Percentiles rank a stretch among this genome's conserved stretches.
phyloP scores from a whole-genome alignment of 1,284 basidiomycete species.

The Boletellus sp. region DNA sequence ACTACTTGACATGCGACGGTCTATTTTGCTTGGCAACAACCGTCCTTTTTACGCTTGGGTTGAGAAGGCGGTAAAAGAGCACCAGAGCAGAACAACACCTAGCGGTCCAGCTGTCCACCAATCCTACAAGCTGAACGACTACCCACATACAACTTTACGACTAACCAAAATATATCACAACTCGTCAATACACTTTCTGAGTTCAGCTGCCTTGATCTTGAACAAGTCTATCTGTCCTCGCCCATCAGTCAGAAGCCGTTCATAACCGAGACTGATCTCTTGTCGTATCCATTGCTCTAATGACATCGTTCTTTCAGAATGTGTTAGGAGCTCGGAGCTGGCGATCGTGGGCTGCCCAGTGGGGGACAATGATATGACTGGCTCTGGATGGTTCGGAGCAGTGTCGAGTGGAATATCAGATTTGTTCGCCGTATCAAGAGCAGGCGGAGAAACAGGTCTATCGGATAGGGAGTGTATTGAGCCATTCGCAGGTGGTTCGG shows the following conservation, averaged over 20 bases:
- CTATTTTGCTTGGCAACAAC: too few species aligned
- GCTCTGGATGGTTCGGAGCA: slow-evolving; percentile 2
- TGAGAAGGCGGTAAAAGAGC: too few species aligned
- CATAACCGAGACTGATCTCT: slow-evolving; percentile 63
- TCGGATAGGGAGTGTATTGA: slow-evolving; percentile 5
- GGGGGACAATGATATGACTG: slow-evolving; percentile 12
- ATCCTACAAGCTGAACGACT: too few species aligned
- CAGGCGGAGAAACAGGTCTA: not conserved
- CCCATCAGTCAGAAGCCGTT: slow-evolving; percentile 59
- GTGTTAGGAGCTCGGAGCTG: slow-evolving; percentile 41
- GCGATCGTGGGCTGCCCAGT: slow-evolving; percentile 12
- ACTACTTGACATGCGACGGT: too few species aligned
- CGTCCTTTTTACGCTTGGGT: too few species aligned
- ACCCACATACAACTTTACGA: too few species aligned
- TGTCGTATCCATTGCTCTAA: slow-evolving; percentile 75
- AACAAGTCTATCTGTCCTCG: slow-evolving; percentile 58
- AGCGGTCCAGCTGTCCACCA: too few species aligned
- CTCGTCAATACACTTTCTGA: slow-evolving; percentile 45
- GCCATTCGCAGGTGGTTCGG: not conserved
- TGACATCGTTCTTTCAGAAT: slow-evolving; percentile 67
- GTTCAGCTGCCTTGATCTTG: slow-evolving; percentile 55
- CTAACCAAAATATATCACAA: slow-evolving; percentile 20
- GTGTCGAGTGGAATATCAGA: not conserved
- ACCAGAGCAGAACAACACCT: too few species aligned
- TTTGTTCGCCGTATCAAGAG: not conserved